Evolutionary conservation across 495 filamentous ascomycete species (phyloP).

Genomic region (Aspergillus asperescens): DNA sequence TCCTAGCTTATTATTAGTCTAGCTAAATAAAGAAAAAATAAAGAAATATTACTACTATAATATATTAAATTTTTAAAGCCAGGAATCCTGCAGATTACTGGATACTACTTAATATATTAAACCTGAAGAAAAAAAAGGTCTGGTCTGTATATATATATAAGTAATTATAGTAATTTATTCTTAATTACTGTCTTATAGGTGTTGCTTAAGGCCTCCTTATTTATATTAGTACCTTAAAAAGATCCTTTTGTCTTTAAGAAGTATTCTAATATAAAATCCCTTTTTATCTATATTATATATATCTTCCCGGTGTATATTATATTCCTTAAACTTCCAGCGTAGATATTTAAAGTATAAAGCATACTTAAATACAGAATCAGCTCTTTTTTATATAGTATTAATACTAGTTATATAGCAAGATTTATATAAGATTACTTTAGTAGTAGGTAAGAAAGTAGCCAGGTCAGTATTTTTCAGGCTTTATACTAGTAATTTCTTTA

Average conservation of each 20-base stretch:
- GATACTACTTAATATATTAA: constrained; percentile 6
- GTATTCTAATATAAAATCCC: neutral
- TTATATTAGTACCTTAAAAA: constrained; percentile 1
- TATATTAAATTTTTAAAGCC: constrained; percentile 7
- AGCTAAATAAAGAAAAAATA: neutral
- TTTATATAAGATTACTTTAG: neutral
- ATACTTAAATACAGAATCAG: neutral
- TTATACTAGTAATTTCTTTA: neutral
- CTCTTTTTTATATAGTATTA: neutral
- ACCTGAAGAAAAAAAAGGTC: neutral
- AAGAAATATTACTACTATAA: neutral
- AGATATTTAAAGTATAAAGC: neutral
- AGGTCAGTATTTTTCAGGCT: neutral
- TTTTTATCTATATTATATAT: constrained; percentile 1
- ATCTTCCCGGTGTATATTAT: too few relatives aligned
- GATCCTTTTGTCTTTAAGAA: constrained; percentile 3
- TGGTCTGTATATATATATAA: constrained; percentile 3
- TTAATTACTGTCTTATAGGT: constrained; percentile 2
- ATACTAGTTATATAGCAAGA: neutral
- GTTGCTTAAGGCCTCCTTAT: neutral
- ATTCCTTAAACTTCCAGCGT: neutral
- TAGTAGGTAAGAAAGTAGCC: neutral
- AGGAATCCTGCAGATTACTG: too few relatives aligned
- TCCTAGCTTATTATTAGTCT: too few relatives aligned
- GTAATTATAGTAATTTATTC: constrained; percentile 10